A percentile compares a stretch with the other conserved stretches of the same genome.
Evolutionary conservation across 345 rosid genomes (phyloP).

Genomic region (Bruguiera gymnorhiza): DNA sequence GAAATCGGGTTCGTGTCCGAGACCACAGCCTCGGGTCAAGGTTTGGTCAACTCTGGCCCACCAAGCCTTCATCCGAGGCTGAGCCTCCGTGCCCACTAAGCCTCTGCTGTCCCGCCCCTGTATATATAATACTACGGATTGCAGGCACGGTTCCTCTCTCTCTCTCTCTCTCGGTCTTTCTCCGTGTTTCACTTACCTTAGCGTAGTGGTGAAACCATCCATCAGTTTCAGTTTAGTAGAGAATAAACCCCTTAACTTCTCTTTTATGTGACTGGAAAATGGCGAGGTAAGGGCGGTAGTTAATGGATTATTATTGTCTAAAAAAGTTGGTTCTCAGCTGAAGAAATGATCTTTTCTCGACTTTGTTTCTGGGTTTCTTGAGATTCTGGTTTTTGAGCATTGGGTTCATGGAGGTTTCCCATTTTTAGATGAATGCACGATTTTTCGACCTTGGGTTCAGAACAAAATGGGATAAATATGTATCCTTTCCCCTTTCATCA

Average conservation of each 20-base stretch:
- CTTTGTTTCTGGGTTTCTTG: not conserved
- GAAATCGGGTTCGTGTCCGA: slow-evolving; percentile 26
- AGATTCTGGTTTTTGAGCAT: not conserved
- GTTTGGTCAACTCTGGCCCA: slow-evolving; percentile 43
- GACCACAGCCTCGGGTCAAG: slow-evolving; percentile 24
- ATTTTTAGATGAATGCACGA: not conserved
- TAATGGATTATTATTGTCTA: not conserved
- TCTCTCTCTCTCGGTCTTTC: slow-evolving; percentile 5
- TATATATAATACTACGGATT: not conserved
- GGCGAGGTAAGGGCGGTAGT: not conserved
- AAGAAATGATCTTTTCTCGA: not conserved
- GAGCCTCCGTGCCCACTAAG: slow-evolving; percentile 22
- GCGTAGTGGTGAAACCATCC: slow-evolving; percentile 31
- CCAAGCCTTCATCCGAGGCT: slow-evolving; percentile 30
- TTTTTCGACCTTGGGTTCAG: not conserved
- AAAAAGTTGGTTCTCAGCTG: not conserved
- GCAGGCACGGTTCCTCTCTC: not conserved
- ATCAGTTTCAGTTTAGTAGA: not conserved
- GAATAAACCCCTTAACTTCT: not conserved
- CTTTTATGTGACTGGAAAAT: not conserved
- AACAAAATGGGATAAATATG: no score
- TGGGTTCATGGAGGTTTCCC: not conserved
- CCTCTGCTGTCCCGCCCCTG: slow-evolving; percentile 10
- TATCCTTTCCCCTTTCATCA: no score
- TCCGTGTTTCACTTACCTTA: slow-evolving; percentile 30